Percentiles rank a stretch among this genome's conserved stretches.
Evolutionary conservation across 139 green algal species (phyloP).

Genomic region (Protoeuglena noctilucae): DNA sequence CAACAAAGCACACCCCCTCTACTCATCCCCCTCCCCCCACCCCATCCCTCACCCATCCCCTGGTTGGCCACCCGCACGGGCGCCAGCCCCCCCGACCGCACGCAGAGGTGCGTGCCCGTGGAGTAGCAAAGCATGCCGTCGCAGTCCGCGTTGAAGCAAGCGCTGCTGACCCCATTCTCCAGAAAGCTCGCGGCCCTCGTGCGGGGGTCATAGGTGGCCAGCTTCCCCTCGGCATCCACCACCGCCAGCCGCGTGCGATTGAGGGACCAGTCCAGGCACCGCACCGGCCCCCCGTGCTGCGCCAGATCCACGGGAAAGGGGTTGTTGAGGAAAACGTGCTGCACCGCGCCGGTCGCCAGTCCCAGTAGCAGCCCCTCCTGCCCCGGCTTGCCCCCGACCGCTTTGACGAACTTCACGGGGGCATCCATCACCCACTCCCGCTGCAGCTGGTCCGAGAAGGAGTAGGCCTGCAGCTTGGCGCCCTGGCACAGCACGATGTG

Average conservation of each 20-base stretch:
- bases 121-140: conserved; percentile 76
- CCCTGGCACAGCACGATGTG: conserved; percentile 68
- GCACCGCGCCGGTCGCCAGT: conserved; percentile 39
- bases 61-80: no score
- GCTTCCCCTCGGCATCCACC: conserved; percentile 49
- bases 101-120: no score
- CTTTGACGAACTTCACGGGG: conserved; percentile 67
- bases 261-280: conserved; percentile 32
- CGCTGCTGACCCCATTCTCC: conserved; percentile 50
- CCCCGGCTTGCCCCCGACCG: conserved; percentile 36
- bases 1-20: no score
- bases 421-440: conserved; percentile 53
- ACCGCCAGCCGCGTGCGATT: conserved; percentile 50
- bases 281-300: conserved; percentile 29
- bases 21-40: no score
- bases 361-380: conserved; percentile 60
- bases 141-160: conserved; percentile 63
- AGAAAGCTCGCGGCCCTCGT: conserved; percentile 42
- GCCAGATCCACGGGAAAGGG: conserved; percentile 51
- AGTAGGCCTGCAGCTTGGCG: conserved; percentile 53
- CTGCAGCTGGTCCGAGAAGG: conserved; percentile 47
- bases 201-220: conserved; percentile 55
- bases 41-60: no score
- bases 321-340: conserved; percentile 68
- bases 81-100: no score